These are phyloP conservation scores for Starmerella geochares DNA, from an alignment of 805 yeast species.

Conservation along the genomic window DNA sequence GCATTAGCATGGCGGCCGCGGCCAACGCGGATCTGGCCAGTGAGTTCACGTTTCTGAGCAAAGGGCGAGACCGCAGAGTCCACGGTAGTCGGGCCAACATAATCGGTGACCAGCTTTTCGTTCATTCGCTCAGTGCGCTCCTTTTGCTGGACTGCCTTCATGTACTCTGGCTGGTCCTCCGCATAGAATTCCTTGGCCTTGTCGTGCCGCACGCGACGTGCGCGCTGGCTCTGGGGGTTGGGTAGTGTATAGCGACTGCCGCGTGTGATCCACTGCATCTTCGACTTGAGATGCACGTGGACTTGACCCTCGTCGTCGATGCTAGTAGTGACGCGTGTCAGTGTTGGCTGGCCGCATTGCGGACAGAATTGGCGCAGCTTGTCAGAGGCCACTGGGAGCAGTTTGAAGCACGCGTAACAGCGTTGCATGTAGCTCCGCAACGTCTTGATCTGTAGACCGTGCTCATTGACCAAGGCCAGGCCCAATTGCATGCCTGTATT, in stretches of 20 bases:
- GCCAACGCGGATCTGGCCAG: constrained; percentile 61
- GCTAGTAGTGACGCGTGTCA: constrained; percentile 82
- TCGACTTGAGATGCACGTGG: constrained; percentile 77
- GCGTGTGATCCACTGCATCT: constrained; percentile 86
- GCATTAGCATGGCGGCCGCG: constrained; percentile 73
- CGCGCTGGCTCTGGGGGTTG: constrained; percentile 74
- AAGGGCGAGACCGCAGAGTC: constrained; percentile 85
- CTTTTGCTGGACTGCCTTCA: constrained; percentile 75
- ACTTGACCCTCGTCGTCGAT: constrained; percentile 63
- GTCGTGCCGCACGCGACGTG: constrained; percentile 67
- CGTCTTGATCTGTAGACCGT: constrained; percentile 75
- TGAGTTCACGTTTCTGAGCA: constrained; percentile 43
- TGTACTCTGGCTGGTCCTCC: constrained; percentile 92
- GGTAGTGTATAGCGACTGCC: constrained; percentile 77
- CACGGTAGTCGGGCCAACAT: constrained; percentile 86
- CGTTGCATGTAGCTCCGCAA: constrained; percentile 88
- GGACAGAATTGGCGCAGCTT: constrained; percentile 72
- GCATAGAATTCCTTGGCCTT: constrained; percentile 62
- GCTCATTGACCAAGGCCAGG: constrained; percentile 69
- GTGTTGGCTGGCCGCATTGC: constrained; percentile 86
- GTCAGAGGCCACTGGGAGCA: constrained; percentile 58
- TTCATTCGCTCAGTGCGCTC: constrained; percentile 78
- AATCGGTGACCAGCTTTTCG: constrained; percentile 73
- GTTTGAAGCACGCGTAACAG: constrained; percentile 91
- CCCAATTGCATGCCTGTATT: constrained; percentile 90